Evolutionary conservation across 257 asterid species (phyloP).

Genomic region (Solanum sitiens): DNA sequence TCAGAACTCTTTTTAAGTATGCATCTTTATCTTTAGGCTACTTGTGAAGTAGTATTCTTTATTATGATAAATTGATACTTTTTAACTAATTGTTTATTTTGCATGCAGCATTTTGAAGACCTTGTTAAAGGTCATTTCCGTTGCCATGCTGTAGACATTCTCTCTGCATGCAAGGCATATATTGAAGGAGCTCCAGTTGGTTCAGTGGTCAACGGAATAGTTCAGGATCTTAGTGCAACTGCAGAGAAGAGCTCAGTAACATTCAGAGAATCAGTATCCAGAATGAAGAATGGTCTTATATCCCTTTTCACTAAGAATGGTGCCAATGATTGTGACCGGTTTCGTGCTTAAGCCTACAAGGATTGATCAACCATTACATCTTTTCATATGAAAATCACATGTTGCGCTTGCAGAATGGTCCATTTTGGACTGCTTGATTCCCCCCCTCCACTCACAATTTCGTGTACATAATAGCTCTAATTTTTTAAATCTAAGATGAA

Average conservation of each 20-base stretch:
- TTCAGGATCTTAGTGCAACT: constrained; percentile 3
- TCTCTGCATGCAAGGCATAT: constrained; percentile 41
- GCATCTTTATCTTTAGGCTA: not conserved
- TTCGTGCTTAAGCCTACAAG: not conserved
- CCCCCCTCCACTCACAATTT: not conserved
- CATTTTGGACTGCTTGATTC: not conserved
- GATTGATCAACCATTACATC: not conserved
- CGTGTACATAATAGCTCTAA: not conserved
- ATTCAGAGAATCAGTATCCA: constrained; percentile 19
- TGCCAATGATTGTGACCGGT: constrained; percentile 35
- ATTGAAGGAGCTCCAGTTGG: constrained; percentile 38
- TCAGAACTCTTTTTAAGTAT: not conserved
- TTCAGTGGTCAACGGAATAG: constrained; percentile 23
- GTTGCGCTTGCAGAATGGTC: not conserved
- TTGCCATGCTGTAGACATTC: constrained; percentile 21
- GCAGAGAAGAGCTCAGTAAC: not conserved
- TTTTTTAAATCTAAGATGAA: not conserved
- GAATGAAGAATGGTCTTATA: constrained; percentile 33
- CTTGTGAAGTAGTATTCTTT: not conserved
- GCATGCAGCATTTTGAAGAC: constrained; percentile 41
- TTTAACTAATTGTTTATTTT: not conserved
- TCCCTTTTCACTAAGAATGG: constrained; percentile 33
- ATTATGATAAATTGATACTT: not conserved
- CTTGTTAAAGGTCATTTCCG: constrained; percentile 40
- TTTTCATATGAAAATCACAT: not conserved